Percentiles rank a stretch among this genome's conserved stretches.
These are phyloP conservation scores for Kernera saxatilis DNA, from an alignment of 345 rosid genomes.

Conservation along the genomic window DNA sequence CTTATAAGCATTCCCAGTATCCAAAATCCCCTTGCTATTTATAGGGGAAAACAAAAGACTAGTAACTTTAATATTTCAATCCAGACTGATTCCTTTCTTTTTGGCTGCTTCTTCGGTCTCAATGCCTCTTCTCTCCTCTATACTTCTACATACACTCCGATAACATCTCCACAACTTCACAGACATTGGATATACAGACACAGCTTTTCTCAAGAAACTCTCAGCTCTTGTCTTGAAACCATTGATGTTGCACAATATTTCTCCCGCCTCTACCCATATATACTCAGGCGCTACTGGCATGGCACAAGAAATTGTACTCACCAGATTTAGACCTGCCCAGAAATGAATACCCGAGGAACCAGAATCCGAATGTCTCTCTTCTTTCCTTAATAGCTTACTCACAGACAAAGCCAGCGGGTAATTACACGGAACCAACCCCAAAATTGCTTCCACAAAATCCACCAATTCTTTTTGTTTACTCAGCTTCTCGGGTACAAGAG, in stretches of 20 bases:
- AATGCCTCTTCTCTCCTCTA: constrained; percentile 31
- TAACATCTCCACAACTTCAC: constrained; percentile 54
- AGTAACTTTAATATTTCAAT: no score
- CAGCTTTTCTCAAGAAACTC: constrained; percentile 59
- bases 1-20: no score
- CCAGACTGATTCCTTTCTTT: constrained; percentile 53
- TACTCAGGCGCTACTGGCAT: constrained; percentile 78
- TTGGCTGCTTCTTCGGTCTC: constrained; percentile 48
- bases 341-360: constrained; percentile 43
- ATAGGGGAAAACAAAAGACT: no score
- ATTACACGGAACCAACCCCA: constrained; percentile 63
- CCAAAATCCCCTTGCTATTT: no score
- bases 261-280: constrained; percentile 73
- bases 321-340: constrained; percentile 66
- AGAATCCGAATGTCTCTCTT: constrained; percentile 13
- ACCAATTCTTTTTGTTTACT: constrained; percentile 55
- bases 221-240: constrained; percentile 38
- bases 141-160: constrained; percentile 21
- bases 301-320: constrained; percentile 51
- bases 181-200: constrained; percentile 68
- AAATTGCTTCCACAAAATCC: constrained; percentile 70
- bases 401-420: constrained; percentile 61
- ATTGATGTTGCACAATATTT: constrained; percentile 34
- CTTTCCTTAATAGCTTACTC: constrained; percentile 43
- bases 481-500: constrained; percentile 55